These are phyloP conservation scores for Lachancea meyersii DNA, from an alignment of 805 yeast species.

Conservation along the genomic window DNA sequence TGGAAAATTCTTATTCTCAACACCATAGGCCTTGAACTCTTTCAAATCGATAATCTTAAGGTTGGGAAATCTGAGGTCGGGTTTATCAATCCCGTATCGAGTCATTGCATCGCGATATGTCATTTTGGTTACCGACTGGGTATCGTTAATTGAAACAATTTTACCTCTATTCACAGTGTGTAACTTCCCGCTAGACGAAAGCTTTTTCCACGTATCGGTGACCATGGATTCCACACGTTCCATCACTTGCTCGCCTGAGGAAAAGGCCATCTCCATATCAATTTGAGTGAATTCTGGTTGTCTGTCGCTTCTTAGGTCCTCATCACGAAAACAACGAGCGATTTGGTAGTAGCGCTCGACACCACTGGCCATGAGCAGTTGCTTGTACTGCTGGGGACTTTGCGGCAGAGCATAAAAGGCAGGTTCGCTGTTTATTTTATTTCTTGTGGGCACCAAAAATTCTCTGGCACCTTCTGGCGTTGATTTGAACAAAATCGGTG, in stretches of 20 bases:
- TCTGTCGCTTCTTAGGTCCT: constrained; percentile 87
- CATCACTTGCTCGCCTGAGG: constrained; percentile 62
- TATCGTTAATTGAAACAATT: constrained; percentile 16
- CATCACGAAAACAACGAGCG: constrained; percentile 94
- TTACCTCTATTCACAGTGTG: constrained; percentile 27
- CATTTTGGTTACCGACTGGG: constrained; percentile 38
- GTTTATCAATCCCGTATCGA: constrained; percentile 86
- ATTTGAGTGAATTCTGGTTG: constrained; percentile 97
- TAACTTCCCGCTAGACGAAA: constrained; percentile 30
- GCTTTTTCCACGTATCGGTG: constrained; percentile 46
- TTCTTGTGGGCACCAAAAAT: constrained; percentile 86
- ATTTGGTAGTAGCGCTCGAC: constrained; percentile 79
- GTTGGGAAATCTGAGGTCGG: constrained; percentile 66
- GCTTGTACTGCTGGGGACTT: constrained; percentile 97
- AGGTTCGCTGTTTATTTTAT: constrained; percentile 30
- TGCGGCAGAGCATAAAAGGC: constrained; percentile 88
- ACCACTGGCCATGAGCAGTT: constrained; percentile 90
- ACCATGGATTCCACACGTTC: constrained; percentile 55
- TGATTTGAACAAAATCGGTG: constrained; percentile 87
- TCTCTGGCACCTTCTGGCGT: constrained; percentile 99
- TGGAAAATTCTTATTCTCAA: constrained; percentile 45
- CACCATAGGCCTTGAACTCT: constrained; percentile 31
- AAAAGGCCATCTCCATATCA: constrained; percentile 91
- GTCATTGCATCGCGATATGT: constrained; percentile 64
- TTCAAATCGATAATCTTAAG: constrained; percentile 47